These are phyloP conservation scores for Cryptococcus amylolentus DNA, from an alignment of 1,284 basidiomycete species.

Conservation along the genomic window DNA sequence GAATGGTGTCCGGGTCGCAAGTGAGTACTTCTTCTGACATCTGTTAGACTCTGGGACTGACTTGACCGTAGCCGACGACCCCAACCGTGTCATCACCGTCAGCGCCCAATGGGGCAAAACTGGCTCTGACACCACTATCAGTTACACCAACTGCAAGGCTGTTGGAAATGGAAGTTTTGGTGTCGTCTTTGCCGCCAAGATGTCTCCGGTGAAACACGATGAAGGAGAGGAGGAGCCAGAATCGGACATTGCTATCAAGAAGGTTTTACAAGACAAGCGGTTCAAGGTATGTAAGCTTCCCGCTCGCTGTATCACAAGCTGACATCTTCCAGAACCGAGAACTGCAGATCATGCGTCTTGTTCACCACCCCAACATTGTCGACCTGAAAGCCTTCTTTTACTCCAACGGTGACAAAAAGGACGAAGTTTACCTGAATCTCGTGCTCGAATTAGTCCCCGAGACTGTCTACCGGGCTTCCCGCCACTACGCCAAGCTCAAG, in stretches of 20 bases:
- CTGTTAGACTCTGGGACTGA: background rate
- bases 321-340: slow-evolving; percentile 77
- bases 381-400: slow-evolving; percentile 99
- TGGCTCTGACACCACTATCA: slow-evolving; percentile 80
- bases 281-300: slow-evolving; percentile 78
- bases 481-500: slow-evolving; percentile 99
- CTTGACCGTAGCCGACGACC: slow-evolving; percentile 66
- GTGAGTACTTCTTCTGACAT: slow-evolving; percentile 56
- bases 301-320: slow-evolving; percentile 11
- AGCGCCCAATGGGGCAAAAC: slow-evolving; percentile 92
- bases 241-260: slow-evolving; percentile 98
- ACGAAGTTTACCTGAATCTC: slow-evolving; percentile 99
- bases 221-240: slow-evolving; percentile 58
- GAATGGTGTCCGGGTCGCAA: slow-evolving; percentile 84
- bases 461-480: slow-evolving; percentile 96
- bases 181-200: slow-evolving; percentile 80
- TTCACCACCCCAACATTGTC: slow-evolving; percentile 95
- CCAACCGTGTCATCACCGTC: slow-evolving; percentile 90
- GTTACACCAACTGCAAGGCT: slow-evolving; percentile 97
- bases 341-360: slow-evolving; percentile 98
- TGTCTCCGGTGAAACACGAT: slow-evolving; percentile 47
- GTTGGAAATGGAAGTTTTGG: slow-evolving; percentile 98
- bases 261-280: slow-evolving; percentile 98
- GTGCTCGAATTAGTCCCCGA: slow-evolving; percentile 99
- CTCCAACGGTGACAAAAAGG: slow-evolving; percentile 99